These are phyloP conservation scores for Astraeus odoratus DNA, from an alignment of 768 basidiomycete species.

Conservation along the genomic window DNA sequence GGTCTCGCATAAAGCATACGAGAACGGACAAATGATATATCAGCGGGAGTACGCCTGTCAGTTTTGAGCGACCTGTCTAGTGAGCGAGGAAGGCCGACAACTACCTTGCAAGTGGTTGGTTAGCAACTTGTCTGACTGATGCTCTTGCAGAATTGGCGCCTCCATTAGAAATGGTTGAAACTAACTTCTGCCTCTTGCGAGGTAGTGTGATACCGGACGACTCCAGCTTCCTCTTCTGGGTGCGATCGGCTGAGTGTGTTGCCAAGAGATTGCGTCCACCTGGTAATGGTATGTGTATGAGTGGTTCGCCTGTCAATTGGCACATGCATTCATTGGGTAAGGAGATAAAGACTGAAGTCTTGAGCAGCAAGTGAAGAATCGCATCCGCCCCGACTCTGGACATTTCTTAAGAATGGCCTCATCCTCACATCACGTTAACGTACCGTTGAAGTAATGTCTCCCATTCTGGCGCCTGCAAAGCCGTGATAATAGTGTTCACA, in stretches of 20 bases:
- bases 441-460: slow-evolving; percentile 55
- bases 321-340: slow-evolving; percentile 81
- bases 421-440: slow-evolving; percentile 5
- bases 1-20: slow-evolving; percentile 68
- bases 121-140: slow-evolving; percentile 2
- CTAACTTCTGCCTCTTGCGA: slow-evolving; percentile 23
- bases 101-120: slow-evolving; percentile 18
- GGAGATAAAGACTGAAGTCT: slow-evolving; percentile 67
- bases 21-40: slow-evolving; percentile 45
- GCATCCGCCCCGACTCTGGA: slow-evolving; percentile 68
- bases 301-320: slow-evolving; percentile 71
- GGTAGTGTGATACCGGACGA: slow-evolving; percentile 11
- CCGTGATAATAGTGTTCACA: slow-evolving; percentile 70
- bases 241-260: neutral
- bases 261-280: slow-evolving; percentile 8
- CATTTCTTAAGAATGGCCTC: neutral
- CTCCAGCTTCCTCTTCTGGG: slow-evolving; percentile 17
- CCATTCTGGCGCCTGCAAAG: slow-evolving; percentile 63
- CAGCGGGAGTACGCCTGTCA: slow-evolving; percentile 39
- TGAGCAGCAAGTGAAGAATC: slow-evolving; percentile 71
- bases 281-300: slow-evolving; percentile 39
- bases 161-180: neutral
- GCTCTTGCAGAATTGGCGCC: slow-evolving; percentile 4
- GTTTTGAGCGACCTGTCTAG: slow-evolving; percentile 3
- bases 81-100: neutral